phyloP scores from a whole-genome alignment of 2,329 filamentous ascomycete species.

The Periconia digitata region DNA sequence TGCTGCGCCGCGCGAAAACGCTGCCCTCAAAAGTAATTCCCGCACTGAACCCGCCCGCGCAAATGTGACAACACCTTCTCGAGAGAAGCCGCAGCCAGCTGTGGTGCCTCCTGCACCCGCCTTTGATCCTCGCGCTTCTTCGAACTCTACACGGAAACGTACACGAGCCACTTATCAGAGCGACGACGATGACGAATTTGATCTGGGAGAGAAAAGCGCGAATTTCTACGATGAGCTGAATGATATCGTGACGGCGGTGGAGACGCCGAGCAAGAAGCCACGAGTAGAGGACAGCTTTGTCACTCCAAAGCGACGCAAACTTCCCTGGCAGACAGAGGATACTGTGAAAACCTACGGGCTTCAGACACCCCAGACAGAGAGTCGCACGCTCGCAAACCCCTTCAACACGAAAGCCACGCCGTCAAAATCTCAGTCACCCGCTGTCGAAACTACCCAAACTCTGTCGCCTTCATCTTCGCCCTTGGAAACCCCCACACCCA shows the following conservation, averaged over 20 bases:
- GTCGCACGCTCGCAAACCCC: constrained; percentile 9
- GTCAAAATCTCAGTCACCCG: constrained; percentile 9
- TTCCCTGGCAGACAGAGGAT: constrained; percentile 43
- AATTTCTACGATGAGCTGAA: constrained; percentile 36
- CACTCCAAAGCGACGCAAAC: constrained; percentile 39
- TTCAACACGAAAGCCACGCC: constrained; percentile 21
- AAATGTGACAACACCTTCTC: constrained; percentile 17
- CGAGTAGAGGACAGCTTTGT: constrained; percentile 39
- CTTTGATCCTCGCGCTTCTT: constrained; percentile 7
- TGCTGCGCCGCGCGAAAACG: constrained; percentile 52
- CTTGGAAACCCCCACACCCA: constrained; percentile 38
- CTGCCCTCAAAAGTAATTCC: constrained; percentile 51
- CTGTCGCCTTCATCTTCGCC: constrained; percentile 21
- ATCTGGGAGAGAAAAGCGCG: constrained; percentile 31
- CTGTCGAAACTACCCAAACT: constrained; percentile 10
- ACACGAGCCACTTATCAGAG: constrained; percentile 19
- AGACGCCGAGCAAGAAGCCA: constrained; percentile 46
- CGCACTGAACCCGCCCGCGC: constrained; percentile 44
- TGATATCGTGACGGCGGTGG: constrained; percentile 24
- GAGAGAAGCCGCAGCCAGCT: constrained; percentile 7
- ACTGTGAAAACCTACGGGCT: constrained; percentile 15
- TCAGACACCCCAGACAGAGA: constrained; percentile 31
- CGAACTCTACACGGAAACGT: constrained; percentile 31
- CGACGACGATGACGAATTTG: constrained; percentile 39
- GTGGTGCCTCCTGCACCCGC: constrained; percentile 26